Evolutionary conservation across 2,329 filamentous ascomycete species (phyloP), one percentile per base, ranked within the genome.

Genomic region (Colletotrichum acutatum): DNA sequence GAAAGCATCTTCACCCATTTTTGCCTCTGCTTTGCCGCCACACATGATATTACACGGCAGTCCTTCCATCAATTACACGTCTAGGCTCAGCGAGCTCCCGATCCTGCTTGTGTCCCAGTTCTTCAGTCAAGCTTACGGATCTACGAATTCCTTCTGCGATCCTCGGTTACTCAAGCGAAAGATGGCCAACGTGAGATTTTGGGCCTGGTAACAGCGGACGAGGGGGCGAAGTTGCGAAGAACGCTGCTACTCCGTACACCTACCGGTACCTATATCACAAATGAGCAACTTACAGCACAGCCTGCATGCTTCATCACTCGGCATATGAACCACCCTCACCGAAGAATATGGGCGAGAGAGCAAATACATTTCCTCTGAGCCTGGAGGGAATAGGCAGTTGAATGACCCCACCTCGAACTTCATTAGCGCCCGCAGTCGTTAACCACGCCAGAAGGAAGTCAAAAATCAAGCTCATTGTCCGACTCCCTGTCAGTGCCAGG

Each of bases 101-200:
- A 24, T 26, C 19, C 28, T 61, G 58, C 58, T 42, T 32, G 30
- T 30, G 49, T 53, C 19, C 4, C 37, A 32, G 37, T 56, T 12
- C 22, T 32, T 32, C 26, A 4, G 46, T 56, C 57, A 68, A 42
- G 54, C 57, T 46, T 61, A 26, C 65, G 53, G 65, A 63, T 58
- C 24, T n/a, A 58, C 53, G 58, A 24, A 32, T 42, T 66, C 16
- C 34, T 42, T 3, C 14, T 67, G 30, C 32, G 52, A 53, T 46
- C 32, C n/a, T 59, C 53, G 37, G 26, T 59, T 49, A 37, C 57
- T n/a, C 37, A 52, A 22, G 28, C 22, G 26, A 30, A 58, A 30
- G 60, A 26, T 26, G 22, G 58, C 66, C 56, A 70, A 74, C 66
- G 71, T 74, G 30, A 74, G 70, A 74, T 67, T 74, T 74, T 74